phyloP scores from a whole-genome alignment of 495 filamentous ascomycete genomes.

The Neohortaea acidophila region DNA sequence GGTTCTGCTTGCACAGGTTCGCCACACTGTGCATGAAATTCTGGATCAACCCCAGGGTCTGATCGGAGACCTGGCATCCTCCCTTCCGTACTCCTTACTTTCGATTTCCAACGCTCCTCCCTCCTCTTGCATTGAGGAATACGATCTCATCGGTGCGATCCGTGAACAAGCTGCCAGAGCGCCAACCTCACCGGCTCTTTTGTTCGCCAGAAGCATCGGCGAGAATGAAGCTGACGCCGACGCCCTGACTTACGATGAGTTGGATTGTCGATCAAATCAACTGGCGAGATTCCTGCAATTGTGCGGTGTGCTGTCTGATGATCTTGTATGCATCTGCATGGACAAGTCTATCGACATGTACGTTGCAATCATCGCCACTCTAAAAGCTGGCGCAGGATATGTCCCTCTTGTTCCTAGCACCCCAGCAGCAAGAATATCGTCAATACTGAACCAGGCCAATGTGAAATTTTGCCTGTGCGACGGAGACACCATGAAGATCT shows the following conservation, averaged over 20 bases:
- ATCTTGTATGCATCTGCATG: constrained; percentile 52
- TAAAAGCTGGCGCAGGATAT: constrained; percentile 61
- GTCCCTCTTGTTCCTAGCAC: constrained; percentile 53
- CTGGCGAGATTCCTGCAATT: constrained; percentile 44
- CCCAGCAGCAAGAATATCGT: constrained; percentile 37
- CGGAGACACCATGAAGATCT: not conserved
- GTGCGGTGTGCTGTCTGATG: constrained; percentile 31
- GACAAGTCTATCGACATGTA: constrained; percentile 56
- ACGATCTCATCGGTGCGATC: constrained; percentile 35
- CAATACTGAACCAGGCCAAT: constrained; percentile 39
- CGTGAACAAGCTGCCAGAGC: constrained; percentile 34
- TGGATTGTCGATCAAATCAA: constrained; percentile 47
- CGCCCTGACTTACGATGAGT: constrained; percentile 42
- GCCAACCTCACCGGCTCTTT: constrained; percentile 42
- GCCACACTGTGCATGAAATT: constrained; percentile 35
- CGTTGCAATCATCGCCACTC: constrained; percentile 50
- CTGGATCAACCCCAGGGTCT: constrained; percentile 26
- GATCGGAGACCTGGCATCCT: constrained; percentile 23
- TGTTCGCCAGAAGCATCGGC: constrained; percentile 37
- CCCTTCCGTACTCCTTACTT: constrained; percentile 30
- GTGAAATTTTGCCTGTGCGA: constrained; percentile 34
- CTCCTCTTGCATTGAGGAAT: constrained; percentile 1
- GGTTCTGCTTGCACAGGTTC: constrained; percentile 43
- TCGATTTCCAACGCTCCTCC: constrained; percentile 41
- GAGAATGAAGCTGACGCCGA: constrained; percentile 21